These are phyloP conservation scores for Cucumis cinereus DNA, from an alignment of 306 rosid species.

Conservation along the genomic window DNA sequence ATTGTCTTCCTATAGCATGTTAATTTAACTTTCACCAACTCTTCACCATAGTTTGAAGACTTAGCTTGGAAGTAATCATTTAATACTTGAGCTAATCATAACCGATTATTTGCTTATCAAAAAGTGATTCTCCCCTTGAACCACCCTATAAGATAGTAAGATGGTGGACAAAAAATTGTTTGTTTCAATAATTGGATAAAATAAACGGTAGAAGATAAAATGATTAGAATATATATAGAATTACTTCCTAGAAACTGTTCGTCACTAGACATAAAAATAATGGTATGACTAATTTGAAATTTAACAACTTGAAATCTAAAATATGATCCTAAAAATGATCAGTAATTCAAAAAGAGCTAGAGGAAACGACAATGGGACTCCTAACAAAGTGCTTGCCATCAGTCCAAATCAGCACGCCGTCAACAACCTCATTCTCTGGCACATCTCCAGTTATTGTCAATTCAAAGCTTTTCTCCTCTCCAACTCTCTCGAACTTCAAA, in stretches of 20 bases:
- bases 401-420: conserved; percentile 40
- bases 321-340: background rate
- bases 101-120: too few species aligned
- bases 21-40: too few species aligned
- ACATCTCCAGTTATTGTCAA: conserved; percentile 17
- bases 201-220: background rate
- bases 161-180: too few species aligned
- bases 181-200: background rate
- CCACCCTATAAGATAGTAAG: too few species aligned
- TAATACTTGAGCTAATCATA: too few species aligned
- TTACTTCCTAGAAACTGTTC: background rate
- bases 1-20: too few species aligned
- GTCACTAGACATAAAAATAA: too few species aligned
- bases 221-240: background rate
- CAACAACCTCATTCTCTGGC: background rate
- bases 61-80: too few species aligned
- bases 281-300: too few species aligned
- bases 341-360: background rate
- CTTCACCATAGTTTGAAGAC: too few species aligned
- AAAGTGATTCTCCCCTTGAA: too few species aligned
- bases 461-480: conserved; percentile 43
- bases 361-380: conserved; percentile 36
- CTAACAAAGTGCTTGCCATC: conserved; percentile 53
- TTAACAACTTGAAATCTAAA: background rate
- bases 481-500: conserved; percentile 28